Evolutionary conservation across 257 asterid genomes (phyloP).

Genomic region (Vinca minor): DNA sequence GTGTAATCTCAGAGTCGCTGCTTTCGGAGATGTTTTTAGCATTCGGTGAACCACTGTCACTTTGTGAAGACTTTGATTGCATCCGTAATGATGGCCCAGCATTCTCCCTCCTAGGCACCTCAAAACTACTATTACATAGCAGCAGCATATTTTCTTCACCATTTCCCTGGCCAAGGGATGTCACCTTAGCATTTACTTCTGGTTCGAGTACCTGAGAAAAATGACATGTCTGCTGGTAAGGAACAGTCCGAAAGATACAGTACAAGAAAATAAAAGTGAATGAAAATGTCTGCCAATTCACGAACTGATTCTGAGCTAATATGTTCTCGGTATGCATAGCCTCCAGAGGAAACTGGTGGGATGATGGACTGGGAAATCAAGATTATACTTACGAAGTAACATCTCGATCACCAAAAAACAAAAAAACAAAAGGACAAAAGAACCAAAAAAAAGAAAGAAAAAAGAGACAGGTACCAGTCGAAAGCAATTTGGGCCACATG

Average conservation of each 20-base stretch:
- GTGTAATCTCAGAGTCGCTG: slow-evolving; percentile 49
- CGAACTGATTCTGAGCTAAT: not conserved
- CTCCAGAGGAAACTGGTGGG: not conserved
- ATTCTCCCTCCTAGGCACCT: slow-evolving; percentile 46
- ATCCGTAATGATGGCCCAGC: slow-evolving; percentile 20
- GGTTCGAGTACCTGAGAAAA: slow-evolving; percentile 40
- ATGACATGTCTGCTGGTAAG: slow-evolving; percentile 15
- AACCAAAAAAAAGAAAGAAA: slow-evolving; percentile 11
- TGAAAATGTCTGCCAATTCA: not conserved
- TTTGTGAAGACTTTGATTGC: slow-evolving; percentile 56
- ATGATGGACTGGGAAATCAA: not conserved
- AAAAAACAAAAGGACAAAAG: too few relatives aligned
- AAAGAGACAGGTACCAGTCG: slow-evolving; percentile 60
- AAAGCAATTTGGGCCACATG: slow-evolving; percentile 76
- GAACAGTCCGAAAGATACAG: not conserved
- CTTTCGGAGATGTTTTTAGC: slow-evolving; percentile 31
- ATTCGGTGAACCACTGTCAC: slow-evolving; percentile 57
- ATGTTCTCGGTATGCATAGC: not conserved
- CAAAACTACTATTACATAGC: slow-evolving; percentile 38
- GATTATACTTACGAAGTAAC: too few relatives aligned
- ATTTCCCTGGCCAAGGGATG: slow-evolving; percentile 27
- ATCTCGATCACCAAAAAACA: too few relatives aligned
- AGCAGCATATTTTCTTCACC: slow-evolving; percentile 38
- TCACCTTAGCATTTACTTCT: too few relatives aligned
- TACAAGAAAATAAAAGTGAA: not conserved